phyloP scores from a whole-genome alignment of 2,329 filamentous ascomycete genomes.

The Colletotrichum tofieldiae region DNA sequence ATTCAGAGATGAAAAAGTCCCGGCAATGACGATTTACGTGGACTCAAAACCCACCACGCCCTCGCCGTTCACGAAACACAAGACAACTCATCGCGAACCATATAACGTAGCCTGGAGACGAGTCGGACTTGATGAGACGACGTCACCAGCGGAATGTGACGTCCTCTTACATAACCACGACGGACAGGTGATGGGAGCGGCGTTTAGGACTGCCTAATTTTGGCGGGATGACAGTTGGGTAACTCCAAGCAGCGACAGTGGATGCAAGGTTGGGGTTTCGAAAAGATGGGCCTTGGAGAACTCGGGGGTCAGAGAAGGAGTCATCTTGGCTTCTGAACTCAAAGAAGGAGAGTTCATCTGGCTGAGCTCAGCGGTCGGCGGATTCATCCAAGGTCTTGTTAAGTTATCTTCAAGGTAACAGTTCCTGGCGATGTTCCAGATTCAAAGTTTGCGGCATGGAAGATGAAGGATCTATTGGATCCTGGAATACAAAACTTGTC shows the following conservation, averaged over 20 bases:
- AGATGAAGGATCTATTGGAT: background rate
- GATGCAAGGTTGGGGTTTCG: background rate
- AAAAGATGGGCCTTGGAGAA: background rate
- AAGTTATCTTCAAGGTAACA: background rate
- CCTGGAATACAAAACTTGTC: too few species aligned
- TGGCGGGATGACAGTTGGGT: background rate
- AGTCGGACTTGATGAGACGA: background rate
- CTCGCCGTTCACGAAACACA: background rate
- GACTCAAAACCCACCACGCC: background rate
- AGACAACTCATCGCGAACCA: background rate
- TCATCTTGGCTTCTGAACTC: background rate
- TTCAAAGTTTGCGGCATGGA: too few species aligned
- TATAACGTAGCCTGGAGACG: background rate
- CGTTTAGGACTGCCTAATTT: background rate
- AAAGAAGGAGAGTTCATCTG: background rate
- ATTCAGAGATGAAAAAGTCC: background rate
- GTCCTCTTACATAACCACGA: background rate
- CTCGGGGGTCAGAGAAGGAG: background rate
- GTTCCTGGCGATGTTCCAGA: too few species aligned
- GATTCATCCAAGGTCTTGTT: background rate
- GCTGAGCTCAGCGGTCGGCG: background rate
- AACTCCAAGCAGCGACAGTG: background rate
- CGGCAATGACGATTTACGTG: background rate
- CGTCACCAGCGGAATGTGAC: background rate
- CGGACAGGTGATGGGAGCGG: background rate